Conservation (phyloP, 1,284 basidiomycete genomes). For the Ganoderma lucidum region DNA sequence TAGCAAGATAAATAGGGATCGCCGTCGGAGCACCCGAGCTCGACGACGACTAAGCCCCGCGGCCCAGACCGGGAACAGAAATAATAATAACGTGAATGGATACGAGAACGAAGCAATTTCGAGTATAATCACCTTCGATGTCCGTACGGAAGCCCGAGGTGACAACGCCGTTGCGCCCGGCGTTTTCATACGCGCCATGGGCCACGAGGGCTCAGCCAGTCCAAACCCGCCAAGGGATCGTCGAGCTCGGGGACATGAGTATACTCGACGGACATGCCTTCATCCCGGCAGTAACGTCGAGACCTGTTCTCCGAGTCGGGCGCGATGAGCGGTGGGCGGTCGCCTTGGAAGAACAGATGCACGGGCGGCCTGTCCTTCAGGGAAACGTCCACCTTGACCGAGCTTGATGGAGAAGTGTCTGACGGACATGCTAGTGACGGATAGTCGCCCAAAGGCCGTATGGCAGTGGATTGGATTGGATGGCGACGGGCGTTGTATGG, state of each 20-base stretch:
- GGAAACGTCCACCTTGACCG: slow-evolving; percentile 20
- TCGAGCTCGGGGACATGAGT: slow-evolving; percentile 1
- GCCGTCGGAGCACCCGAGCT: background rate
- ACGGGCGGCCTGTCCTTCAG: slow-evolving; percentile 23
- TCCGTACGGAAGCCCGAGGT: background rate
- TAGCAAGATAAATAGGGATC: background rate
- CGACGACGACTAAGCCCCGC: slow-evolving; percentile 5
- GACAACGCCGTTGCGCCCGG: background rate
- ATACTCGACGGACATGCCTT: background rate
- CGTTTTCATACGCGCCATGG: slow-evolving; percentile 26
- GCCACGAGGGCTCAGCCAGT: slow-evolving; percentile 40
- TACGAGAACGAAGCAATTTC: background rate
- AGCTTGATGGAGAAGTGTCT: background rate
- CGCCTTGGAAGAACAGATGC: slow-evolving; percentile 2
- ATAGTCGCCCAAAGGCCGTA: background rate
- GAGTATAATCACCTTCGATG: background rate
- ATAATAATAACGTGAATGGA: background rate
- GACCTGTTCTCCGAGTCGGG: background rate
- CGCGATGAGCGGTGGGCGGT: background rate
- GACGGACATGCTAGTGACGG: background rate
- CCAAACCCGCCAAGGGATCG: slow-evolving; percentile 33
- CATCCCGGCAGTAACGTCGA: background rate
- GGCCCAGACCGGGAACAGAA: background rate
- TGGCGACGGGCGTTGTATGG: background rate
- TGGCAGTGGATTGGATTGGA: background rate